Evolutionary conservation across 2,329 filamentous ascomycete genomes (phyloP).

Genomic region (Stylonectria norvegica): DNA sequence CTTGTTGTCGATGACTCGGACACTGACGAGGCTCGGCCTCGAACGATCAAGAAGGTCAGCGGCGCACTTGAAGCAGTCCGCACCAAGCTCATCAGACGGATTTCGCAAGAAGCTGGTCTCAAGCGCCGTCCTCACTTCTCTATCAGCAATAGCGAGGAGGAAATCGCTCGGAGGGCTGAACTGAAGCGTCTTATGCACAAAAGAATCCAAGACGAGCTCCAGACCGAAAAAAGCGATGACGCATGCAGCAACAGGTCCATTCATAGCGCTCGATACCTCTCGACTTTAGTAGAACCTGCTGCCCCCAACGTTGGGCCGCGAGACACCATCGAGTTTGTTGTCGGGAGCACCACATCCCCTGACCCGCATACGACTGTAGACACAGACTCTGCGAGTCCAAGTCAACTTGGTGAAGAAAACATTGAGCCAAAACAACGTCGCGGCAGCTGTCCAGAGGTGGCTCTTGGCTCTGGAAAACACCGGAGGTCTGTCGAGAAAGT

Average conservation of each 20-base stretch:
- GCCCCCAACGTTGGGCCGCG: conserved; percentile 41
- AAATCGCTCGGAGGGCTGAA: conserved; percentile 53
- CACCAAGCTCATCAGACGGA: conserved; percentile 42
- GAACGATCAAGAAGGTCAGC: conserved; percentile 30
- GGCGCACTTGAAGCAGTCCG: conserved; percentile 45
- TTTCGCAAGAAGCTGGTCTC: conserved; percentile 43
- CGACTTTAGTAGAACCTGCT: conserved; percentile 26
- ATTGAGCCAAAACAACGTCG: neutral
- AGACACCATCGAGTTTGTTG: conserved; percentile 48
- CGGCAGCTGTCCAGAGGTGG: neutral
- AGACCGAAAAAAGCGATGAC: conserved; percentile 42
- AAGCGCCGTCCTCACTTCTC: conserved; percentile 40
- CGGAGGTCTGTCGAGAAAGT: conserved; percentile 1
- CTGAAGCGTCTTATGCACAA: conserved; percentile 53
- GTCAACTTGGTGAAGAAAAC: too few relatives aligned
- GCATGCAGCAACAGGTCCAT: conserved; percentile 28
- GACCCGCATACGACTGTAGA: conserved; percentile 1
- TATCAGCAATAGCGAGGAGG: conserved; percentile 48
- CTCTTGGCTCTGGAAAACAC: neutral
- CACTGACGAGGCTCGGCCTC: conserved; percentile 33
- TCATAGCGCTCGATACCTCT: conserved; percentile 22
- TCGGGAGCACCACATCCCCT: conserved; percentile 11
- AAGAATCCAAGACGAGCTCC: conserved; percentile 57
- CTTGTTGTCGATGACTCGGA: conserved; percentile 39
- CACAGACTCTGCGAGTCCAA: too few relatives aligned